Evolutionary conservation across 495 filamentous ascomycete species (phyloP), one percentile per base, ranked within the genome.

Genomic region (Trichodelitschia bisporula): DNA sequence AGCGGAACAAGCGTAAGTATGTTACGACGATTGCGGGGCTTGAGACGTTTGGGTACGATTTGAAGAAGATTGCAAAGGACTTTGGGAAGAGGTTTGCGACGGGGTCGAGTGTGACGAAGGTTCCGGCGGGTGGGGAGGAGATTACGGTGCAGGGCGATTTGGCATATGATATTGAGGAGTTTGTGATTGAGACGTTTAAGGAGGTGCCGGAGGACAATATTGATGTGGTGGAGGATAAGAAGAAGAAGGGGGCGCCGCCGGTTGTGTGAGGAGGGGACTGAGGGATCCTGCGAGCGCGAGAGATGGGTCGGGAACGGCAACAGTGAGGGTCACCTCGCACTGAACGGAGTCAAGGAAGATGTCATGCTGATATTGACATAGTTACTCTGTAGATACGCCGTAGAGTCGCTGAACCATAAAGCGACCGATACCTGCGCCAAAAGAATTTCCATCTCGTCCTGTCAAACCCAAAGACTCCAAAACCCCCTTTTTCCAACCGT

Each of bases 91-190:
- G 78, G 50, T 83, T 99, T 46, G 89, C 89, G 12, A 93, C 86
- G 1, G 86, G 86, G 0, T 69, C 68, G n/a, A 77, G 69, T 10
- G 83, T 95, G 25, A 95, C 84, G 11, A 86, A 91, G 55, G 62
- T 71, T 4, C 64, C 78, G 15, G 72, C 66, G 28, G 84, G 82
- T 2, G 71, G 72, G 8, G 86, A 95, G 51, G 86, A 95, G 57
- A 93, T 99, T 46, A 84, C 90, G 19, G 82, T 99, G 24, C 86
- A 99, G 51, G 86, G 86, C 10, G 86, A 99, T 54, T 68, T 93
- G 39, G 89, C 80, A 49, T 82, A 82, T 45, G 86, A 95, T 49
- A 72, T 99, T 32, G 65, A 72, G 40, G 89, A 95, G 40, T 93
- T 77, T 57, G 47, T 99, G 35, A 48, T 74, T 37, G 83, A 93